Conservation (phyloP, 441 rosid genomes). For the Gossypium trilobum region DNA sequence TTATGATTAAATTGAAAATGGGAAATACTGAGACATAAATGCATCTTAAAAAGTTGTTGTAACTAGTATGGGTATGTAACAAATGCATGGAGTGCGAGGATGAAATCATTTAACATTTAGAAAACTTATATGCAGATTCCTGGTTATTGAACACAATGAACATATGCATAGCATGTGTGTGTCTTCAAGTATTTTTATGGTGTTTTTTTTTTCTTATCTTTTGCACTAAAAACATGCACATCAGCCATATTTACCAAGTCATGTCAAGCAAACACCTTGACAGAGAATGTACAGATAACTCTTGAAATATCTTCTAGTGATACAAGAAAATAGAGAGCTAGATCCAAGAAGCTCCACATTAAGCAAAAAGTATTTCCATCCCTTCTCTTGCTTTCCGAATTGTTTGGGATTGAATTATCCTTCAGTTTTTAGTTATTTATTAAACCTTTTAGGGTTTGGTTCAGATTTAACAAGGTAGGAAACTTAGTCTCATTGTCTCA, state of each 20-base stretch:
- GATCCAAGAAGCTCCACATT: background rate
- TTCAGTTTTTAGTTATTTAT: background rate
- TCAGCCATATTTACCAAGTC: background rate
- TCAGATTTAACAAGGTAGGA: background rate
- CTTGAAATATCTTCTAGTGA: background rate
- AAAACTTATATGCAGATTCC: background rate
- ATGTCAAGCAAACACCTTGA: background rate
- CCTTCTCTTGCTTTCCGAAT: background rate
- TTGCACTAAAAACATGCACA: background rate
- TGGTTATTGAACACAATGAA: background rate
- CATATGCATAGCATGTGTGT: background rate
- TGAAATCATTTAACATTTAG: background rate
- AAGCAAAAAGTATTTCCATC: background rate
- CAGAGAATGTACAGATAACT: background rate
- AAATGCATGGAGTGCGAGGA: background rate
- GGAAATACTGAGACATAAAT: conserved; percentile 6
- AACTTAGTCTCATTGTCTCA: background rate
- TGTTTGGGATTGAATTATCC: background rate
- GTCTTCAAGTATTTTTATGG: background rate
- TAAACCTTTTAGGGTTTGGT: background rate
- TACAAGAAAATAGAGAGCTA: background rate
- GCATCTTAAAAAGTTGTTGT: background rate
- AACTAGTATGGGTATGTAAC: background rate
- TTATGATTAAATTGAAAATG: background rate
- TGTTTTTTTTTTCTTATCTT: background rate